A percentile compares a stretch with the other conserved stretches of the same genome.
These are phyloP conservation scores for Themeda triandra DNA, from an alignment of 176 grass and related monocot genomes.

Conservation along the genomic window DNA sequence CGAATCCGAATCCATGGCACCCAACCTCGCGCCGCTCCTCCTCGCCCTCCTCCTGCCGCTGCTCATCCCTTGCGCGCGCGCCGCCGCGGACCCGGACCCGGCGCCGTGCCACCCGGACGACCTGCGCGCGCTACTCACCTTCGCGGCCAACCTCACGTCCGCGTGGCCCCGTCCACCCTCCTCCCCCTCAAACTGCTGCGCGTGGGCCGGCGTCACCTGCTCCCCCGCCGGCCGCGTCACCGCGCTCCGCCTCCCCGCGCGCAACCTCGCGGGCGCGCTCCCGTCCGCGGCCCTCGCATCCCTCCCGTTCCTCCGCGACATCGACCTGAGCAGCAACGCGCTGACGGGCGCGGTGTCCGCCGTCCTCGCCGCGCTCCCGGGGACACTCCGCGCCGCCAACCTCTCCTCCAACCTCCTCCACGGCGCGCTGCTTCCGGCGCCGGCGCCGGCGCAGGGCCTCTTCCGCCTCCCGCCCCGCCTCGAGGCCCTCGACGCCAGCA, in stretches of 20 bases:
- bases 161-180: not conserved
- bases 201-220: slow-evolving; percentile 67
- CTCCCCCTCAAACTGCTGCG: slow-evolving; percentile 34
- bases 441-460: too few relatives aligned
- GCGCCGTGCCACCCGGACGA: slow-evolving; percentile 64
- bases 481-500: slow-evolving; percentile 66
- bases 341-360: slow-evolving; percentile 38
- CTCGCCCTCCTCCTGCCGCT: not conserved
- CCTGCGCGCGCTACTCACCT: slow-evolving; percentile 52
- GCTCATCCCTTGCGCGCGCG: not conserved
- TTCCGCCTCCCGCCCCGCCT: slow-evolving; percentile 6
- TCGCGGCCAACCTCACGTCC: slow-evolving; percentile 54
- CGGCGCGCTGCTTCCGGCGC: slow-evolving; percentile 34
- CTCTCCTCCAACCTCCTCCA: slow-evolving; percentile 73
- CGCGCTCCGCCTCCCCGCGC: slow-evolving; percentile 38
- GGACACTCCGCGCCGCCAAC: slow-evolving; percentile 37
- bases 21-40: not conserved
- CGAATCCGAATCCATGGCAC: slow-evolving; percentile 22
- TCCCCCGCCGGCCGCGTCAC: slow-evolving; percentile 38
- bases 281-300: slow-evolving; percentile 17
- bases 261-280: slow-evolving; percentile 39
- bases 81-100: not conserved
- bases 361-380: not conserved
- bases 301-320: slow-evolving; percentile 39
- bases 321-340: slow-evolving; percentile 80